A percentile compares a stretch with the other conserved stretches of the same genome.
These are phyloP conservation scores for Fistulinella prunicolor DNA, from an alignment of 768 basidiomycete genomes.

Conservation along the genomic window DNA sequence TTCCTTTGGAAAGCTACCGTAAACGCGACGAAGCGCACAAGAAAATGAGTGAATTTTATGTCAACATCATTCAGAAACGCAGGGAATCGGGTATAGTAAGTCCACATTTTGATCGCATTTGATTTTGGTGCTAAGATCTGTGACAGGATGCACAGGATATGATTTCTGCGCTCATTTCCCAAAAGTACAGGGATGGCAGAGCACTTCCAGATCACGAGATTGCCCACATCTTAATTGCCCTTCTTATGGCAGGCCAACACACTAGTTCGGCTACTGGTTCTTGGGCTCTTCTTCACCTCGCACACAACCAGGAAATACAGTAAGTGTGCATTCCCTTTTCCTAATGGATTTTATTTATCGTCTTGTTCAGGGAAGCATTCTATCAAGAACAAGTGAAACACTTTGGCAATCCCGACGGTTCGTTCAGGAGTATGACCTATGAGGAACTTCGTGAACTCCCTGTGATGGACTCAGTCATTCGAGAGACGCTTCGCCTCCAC, in stretches of 20 bases:
- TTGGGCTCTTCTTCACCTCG: conserved; percentile 89
- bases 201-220: conserved; percentile 84
- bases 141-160: conserved; percentile 80
- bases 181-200: conserved; percentile 80
- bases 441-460: conserved; percentile 85
- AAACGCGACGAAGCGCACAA: conserved; percentile 85
- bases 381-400: conserved; percentile 87
- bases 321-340: conserved; percentile 37
- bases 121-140: not conserved
- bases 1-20: conserved; percentile 89
- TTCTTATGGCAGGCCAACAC: conserved; percentile 99
- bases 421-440: conserved; percentile 74
- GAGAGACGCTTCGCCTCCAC: conserved; percentile 90
- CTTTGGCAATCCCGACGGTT: conserved; percentile 79
- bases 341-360: not conserved
- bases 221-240: conserved; percentile 97
- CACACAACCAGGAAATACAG: conserved; percentile 70
- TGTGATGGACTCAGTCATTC: conserved; percentile 83
- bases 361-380: conserved; percentile 60
- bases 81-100: conserved; percentile 46
- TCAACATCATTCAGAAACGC: conserved; percentile 78
- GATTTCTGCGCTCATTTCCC: conserved; percentile 82
- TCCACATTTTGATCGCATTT: not conserved
- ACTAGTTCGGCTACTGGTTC: conserved; percentile 91
- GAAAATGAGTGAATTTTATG: conserved; percentile 93